Conservation (phyloP, 352 stramenopile species). For the Globisporangium acanthophoron region DNA sequence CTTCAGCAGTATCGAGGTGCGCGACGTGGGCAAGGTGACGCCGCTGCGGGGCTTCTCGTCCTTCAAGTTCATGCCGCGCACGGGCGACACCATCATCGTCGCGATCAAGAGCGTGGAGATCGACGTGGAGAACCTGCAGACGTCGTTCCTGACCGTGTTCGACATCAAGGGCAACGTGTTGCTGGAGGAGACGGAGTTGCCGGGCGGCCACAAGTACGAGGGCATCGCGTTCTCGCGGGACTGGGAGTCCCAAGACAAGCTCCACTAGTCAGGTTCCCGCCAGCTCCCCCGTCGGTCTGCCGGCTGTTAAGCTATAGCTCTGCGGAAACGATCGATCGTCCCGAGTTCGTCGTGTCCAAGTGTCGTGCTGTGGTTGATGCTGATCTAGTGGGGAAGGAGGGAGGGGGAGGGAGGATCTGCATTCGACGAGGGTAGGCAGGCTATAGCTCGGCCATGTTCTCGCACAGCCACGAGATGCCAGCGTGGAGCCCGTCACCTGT, state of each 20-base stretch:
- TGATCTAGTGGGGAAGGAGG: neutral
- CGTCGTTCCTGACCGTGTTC: constrained; percentile 92
- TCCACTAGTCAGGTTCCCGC: constrained; percentile 3
- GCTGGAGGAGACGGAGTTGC: constrained; percentile 88
- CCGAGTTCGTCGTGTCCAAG: neutral
- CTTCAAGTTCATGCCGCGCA: constrained; percentile 93
- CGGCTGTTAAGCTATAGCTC: neutral
- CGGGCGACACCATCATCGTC: constrained; percentile 88
- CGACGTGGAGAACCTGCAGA: constrained; percentile 86
- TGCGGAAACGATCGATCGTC: neutral
- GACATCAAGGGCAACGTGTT: constrained; percentile 87
- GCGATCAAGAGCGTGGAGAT: constrained; percentile 93
- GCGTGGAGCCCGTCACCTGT: constrained; percentile 69
- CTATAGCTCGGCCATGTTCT: constrained; percentile 66
- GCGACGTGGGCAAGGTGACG: constrained; percentile 76
- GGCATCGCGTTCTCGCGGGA: constrained; percentile 89
- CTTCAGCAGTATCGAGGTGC: constrained; percentile 82
- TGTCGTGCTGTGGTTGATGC: no score
- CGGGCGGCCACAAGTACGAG: constrained; percentile 91
- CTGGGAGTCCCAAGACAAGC: constrained; percentile 36
- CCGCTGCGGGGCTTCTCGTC: constrained; percentile 90
- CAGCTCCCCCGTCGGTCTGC: neutral
- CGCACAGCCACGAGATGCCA: constrained; percentile 72
- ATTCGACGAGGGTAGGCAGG: neutral
- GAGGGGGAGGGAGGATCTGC: neutral